Evolutionary conservation across 768 basidiomycete species (phyloP), one percentile per base, ranked within the genome.

Genomic region (Pholiota molesta): DNA sequence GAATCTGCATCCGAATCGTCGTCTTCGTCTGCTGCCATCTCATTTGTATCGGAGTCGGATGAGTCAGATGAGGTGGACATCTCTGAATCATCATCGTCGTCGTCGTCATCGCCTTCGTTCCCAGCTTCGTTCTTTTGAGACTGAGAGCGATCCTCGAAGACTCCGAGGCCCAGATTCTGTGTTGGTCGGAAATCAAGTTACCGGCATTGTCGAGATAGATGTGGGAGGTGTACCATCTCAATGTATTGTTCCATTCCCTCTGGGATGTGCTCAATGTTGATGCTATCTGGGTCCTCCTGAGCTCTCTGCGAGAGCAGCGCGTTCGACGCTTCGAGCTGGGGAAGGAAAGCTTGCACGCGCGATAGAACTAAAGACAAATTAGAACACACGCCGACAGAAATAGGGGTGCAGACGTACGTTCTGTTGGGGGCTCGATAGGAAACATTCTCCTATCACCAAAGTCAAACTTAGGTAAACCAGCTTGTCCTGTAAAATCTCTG

Each of bases 241-340:
- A 91, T 87, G 69, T 88, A 84, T 61, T 73, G 79, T 1, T 77
- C 78, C 55, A 76, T 78, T n/a, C 75, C 75, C 21, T 75, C 78
- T 7, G 76, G 74, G 23, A 91, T 66, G 60, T 87, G 79, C 71
- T 92, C 91, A 42, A 92, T 90, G 67, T 91, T 85, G n/a, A 91
- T 75, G 65, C 85, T 87, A 17, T 71, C 68, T 1, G 86, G 88
- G 61, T 87, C 80, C 42, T 73, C 71, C 40, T 79, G 72, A 10
- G 75, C 76, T n/a, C 77, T 77, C 60, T 79, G 76, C 3, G 78
- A 67, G 17, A 91, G 79, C 1, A 80, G 71, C 2, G 78, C 79
- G 65, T 90, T 91, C 2, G 89, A 87, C 13, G 86, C 87, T 52
- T 86, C 83, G 17, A 91, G 75, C 65, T 84, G 77, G 2, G 89